phyloP scores from a whole-genome alignment of 2,329 filamentous ascomycete species.

The Fusarium burgessii region DNA sequence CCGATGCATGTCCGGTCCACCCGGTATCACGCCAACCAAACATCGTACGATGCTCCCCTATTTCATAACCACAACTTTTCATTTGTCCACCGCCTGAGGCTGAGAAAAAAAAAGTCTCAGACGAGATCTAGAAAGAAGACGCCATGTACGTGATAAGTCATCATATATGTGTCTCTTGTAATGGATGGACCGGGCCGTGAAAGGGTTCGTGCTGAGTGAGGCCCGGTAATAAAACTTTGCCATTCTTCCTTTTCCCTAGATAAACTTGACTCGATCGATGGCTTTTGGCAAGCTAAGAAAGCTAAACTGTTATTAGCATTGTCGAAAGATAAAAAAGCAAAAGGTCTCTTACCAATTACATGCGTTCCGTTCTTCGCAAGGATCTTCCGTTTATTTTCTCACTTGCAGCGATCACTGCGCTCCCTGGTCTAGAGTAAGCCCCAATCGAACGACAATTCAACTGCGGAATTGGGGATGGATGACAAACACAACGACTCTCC shows the following conservation, averaged over 20 bases:
- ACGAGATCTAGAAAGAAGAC: not conserved
- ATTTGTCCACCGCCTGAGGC: conserved; percentile 1
- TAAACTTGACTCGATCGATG: not conserved
- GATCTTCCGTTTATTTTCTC: conserved; percentile 17
- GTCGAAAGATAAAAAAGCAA: conserved; percentile 15
- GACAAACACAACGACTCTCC: conserved; percentile 4
- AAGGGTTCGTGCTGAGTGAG: conserved; percentile 18
- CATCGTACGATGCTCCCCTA: conserved; percentile 44
- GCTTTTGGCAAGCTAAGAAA: conserved; percentile 4
- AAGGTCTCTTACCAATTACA: conserved; percentile 8
- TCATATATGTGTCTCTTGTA: conserved; percentile 14
- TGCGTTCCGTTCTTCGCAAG: conserved; percentile 16
- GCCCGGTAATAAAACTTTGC: conserved; percentile 12
- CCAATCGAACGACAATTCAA: conserved; percentile 1
- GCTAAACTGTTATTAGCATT: conserved; percentile 11
- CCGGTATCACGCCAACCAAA: conserved; percentile 35
- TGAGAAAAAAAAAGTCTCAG: not conserved
- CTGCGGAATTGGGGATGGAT: conserved; percentile 18
- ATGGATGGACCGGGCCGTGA: conserved; percentile 29
- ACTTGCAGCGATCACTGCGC: conserved; percentile 28
- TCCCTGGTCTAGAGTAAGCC: conserved; percentile 20
- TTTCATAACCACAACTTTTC: not conserved
- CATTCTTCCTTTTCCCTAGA: not conserved
- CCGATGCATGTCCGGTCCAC: conserved; percentile 44
- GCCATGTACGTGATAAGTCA: conserved; percentile 7